A percentile compares a stretch with the other conserved stretches of the same genome.
phyloP scores from a whole-genome alignment of 768 basidiomycete species.

The Tricholoma flavovirens region DNA sequence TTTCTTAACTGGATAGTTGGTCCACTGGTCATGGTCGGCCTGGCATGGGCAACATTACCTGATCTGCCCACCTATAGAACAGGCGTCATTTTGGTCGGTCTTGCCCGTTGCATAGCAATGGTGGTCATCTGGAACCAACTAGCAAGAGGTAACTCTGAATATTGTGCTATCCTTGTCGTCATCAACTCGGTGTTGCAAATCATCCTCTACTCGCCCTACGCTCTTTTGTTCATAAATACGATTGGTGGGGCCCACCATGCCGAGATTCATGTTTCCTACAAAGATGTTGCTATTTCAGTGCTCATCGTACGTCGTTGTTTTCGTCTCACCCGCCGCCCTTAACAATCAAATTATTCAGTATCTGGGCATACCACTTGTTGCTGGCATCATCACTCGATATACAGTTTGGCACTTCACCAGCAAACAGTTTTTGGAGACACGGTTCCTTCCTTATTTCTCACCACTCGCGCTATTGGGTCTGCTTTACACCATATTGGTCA shows the following conservation, averaged over 20 bases:
- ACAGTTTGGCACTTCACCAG: conserved; percentile 39
- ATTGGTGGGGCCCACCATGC: conserved; percentile 43
- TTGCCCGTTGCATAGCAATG: conserved; percentile 70
- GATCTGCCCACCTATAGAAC: conserved; percentile 70
- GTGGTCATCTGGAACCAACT: conserved; percentile 81
- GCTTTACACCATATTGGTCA: conserved; percentile 73
- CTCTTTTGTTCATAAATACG: conserved; percentile 68
- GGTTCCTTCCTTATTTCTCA: conserved; percentile 64
- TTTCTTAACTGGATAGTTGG: conserved; percentile 77
- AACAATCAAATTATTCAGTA: conserved; percentile 39
- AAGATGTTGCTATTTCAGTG: conserved; percentile 57
- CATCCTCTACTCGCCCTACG: conserved; percentile 66
- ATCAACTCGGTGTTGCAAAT: conserved; percentile 80
- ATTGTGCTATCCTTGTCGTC: conserved; percentile 77
- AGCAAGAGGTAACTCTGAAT: conserved; percentile 60
- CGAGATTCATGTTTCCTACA: conserved; percentile 47
- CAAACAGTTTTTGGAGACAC: conserved; percentile 43
- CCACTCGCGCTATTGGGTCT: conserved; percentile 70
- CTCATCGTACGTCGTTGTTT: conserved; percentile 49
- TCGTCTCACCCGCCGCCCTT: neutral
- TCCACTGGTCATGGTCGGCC: conserved; percentile 77
- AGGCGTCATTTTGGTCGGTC: conserved; percentile 79
- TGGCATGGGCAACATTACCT: conserved; percentile 82
- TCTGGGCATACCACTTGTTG: conserved; percentile 74
- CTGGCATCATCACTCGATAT: conserved; percentile 67